These are phyloP conservation scores for Pyrus bretschneideri DNA, from an alignment of 306 rosid genomes.

Conservation along the genomic window DNA sequence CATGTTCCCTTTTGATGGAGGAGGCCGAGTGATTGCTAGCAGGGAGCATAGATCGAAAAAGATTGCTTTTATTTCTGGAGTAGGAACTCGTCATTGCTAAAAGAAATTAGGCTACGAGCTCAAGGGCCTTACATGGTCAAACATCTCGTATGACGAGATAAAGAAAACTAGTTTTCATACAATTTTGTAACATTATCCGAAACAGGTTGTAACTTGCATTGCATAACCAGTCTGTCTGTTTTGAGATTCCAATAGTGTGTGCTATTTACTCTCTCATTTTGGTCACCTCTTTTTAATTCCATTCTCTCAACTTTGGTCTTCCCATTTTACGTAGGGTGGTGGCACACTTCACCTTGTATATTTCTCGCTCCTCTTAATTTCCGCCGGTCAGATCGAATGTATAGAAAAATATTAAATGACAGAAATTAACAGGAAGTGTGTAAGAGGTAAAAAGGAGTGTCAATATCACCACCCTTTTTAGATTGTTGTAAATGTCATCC, in stretches of 20 bases:
- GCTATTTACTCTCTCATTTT: background rate
- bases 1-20: constrained; percentile 30
- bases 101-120: constrained; percentile 88
- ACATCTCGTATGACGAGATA: constrained; percentile 33
- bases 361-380: too few relatives aligned
- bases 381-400: too few relatives aligned
- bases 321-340: too few relatives aligned
- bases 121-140: constrained; percentile 98
- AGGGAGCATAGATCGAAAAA: constrained; percentile 80
- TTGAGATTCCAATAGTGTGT: background rate
- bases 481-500: too few relatives aligned
- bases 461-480: too few relatives aligned
- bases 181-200: constrained; percentile 27
- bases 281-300: background rate
- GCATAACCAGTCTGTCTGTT: background rate
- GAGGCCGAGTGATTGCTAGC: constrained; percentile 76
- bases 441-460: too few relatives aligned
- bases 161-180: background rate
- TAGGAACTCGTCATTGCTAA: constrained; percentile 93
- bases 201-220: background rate
- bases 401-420: too few relatives aligned
- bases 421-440: too few relatives aligned
- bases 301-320: background rate
- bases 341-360: too few relatives aligned
- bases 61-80: constrained; percentile 88